phyloP scores from a whole-genome alignment of 2,329 filamentous ascomycete genomes.

The Sporothrix curviconia region DNA sequence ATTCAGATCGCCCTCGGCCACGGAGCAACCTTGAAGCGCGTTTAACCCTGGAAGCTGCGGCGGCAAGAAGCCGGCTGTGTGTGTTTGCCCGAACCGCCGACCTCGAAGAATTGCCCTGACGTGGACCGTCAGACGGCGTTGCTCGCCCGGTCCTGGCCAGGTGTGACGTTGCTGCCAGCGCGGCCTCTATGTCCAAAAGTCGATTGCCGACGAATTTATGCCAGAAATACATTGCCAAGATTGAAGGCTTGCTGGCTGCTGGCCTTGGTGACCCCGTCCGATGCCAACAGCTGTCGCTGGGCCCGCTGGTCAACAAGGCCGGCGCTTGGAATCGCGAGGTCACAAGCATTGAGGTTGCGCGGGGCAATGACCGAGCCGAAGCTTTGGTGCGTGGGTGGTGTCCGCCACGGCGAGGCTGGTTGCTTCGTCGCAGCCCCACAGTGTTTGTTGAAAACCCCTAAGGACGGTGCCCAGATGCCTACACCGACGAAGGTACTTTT shows the following conservation, averaged over 20 bases:
- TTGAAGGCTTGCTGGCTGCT: slow-evolving; percentile 32
- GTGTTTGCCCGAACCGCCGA: slow-evolving; percentile 53
- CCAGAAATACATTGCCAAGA: slow-evolving; percentile 40
- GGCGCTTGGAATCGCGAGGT: slow-evolving; percentile 60
- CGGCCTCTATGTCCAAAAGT: slow-evolving; percentile 38
- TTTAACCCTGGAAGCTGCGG: slow-evolving; percentile 53
- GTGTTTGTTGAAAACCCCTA: slow-evolving; percentile 32
- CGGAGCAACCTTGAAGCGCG: slow-evolving; percentile 54
- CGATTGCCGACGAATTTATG: slow-evolving; percentile 25
- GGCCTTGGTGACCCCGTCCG: slow-evolving; percentile 40
- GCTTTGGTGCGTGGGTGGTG: slow-evolving; percentile 44
- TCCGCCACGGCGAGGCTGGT: slow-evolving; percentile 16
- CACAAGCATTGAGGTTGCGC: slow-evolving; percentile 36
- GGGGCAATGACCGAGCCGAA: slow-evolving; percentile 24
- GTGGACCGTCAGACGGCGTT: slow-evolving; percentile 33
- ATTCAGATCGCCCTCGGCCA: slow-evolving; percentile 56
- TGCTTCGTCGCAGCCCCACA: slow-evolving; percentile 31
- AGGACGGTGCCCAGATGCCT: slow-evolving; percentile 34
- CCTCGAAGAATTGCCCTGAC: slow-evolving; percentile 50
- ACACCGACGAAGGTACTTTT: slow-evolving; percentile 45
- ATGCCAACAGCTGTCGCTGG: too few relatives aligned
- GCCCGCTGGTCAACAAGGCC: slow-evolving; percentile 43
- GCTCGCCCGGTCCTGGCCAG: slow-evolving; percentile 38
- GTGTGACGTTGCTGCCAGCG: slow-evolving; percentile 42
- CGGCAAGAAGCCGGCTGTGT: slow-evolving; percentile 53